Percentiles rank a stretch among this genome's conserved stretches.
These are phyloP conservation scores for Elsinoe batatas DNA, from an alignment of 2,329 filamentous ascomycete genomes.

Conservation along the genomic window DNA sequence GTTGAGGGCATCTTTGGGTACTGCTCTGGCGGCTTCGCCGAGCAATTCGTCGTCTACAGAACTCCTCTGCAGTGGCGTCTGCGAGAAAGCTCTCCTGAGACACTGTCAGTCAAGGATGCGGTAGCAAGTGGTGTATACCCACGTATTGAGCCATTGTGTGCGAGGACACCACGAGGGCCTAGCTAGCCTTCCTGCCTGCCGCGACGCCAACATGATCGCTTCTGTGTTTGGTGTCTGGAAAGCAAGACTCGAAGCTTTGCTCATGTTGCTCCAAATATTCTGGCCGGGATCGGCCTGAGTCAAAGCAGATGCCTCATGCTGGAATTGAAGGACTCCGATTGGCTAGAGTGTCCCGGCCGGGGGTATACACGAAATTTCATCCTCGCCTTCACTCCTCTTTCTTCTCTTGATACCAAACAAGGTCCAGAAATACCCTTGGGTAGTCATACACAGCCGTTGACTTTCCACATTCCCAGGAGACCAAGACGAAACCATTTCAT, in stretches of 20 bases:
- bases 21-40: slow-evolving; percentile 3
- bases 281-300: slow-evolving; percentile 11
- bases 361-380: slow-evolving; percentile 3
- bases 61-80: slow-evolving; percentile 5
- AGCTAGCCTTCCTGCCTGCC: slow-evolving; percentile 4
- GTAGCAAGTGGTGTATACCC: background rate
- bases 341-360: background rate
- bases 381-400: background rate
- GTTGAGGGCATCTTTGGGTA: slow-evolving; percentile 50
- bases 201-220: slow-evolving; percentile 5
- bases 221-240: background rate
- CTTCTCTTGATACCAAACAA: slow-evolving; percentile 6
- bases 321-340: slow-evolving; percentile 7
- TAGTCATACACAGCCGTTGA: slow-evolving; percentile 12
- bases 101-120: background rate
- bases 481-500: slow-evolving; percentile 1
- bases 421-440: slow-evolving; percentile 14
- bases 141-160: slow-evolving; percentile 6
- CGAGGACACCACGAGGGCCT: slow-evolving; percentile 9
- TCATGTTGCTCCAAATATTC: background rate
- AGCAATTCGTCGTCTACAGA: slow-evolving; percentile 14
- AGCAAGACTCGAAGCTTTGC: background rate
- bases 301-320: background rate
- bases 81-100: slow-evolving; percentile 8
- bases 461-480: slow-evolving; percentile 14